Conservation (phyloP, 2,329 filamentous ascomycete species). For the Leptosphaerulina australis region DNA sequence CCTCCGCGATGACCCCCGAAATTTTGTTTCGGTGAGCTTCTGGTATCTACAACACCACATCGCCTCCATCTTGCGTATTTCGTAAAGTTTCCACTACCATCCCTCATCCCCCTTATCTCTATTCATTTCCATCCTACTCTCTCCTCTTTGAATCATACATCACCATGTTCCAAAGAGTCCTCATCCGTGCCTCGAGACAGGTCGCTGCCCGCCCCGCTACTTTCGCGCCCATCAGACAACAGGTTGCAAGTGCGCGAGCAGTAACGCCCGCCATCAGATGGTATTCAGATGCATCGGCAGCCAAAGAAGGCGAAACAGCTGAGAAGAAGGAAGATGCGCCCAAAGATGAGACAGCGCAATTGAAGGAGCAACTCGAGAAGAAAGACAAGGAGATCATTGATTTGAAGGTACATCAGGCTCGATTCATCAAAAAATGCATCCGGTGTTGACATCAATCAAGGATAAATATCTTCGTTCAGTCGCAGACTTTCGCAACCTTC, state of each 20-base stretch:
- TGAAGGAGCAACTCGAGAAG: conserved; percentile 71
- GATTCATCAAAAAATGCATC: background rate
- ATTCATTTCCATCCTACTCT: too few species aligned
- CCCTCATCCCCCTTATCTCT: conserved; percentile 2
- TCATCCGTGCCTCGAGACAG: conserved; percentile 56
- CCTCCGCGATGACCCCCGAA: conserved; percentile 22
- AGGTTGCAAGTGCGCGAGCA: conserved; percentile 40
- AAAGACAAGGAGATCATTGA: conserved; percentile 77
- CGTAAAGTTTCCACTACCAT: background rate
- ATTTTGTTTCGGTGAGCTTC: conserved; percentile 29
- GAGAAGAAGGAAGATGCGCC: conserved; percentile 56
- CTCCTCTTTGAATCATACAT: conserved; percentile 17
- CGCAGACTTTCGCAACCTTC: conserved; percentile 97
- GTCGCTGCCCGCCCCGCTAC: conserved; percentile 51
- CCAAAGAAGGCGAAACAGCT: conserved; percentile 48
- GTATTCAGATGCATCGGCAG: conserved; percentile 57
- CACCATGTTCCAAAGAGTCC: conserved; percentile 58
- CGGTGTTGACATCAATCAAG: conserved; percentile 55
- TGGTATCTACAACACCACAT: conserved; percentile 21
- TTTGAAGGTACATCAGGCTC: conserved; percentile 71
- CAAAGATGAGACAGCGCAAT: conserved; percentile 36
- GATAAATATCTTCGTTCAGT: conserved; percentile 93
- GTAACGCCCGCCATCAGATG: conserved; percentile 46
- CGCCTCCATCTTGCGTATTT: conserved; percentile 2
- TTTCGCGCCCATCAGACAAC: conserved; percentile 46